phyloP scores from a whole-genome alignment of 768 basidiomycete species.

The Boletellus ananas region DNA sequence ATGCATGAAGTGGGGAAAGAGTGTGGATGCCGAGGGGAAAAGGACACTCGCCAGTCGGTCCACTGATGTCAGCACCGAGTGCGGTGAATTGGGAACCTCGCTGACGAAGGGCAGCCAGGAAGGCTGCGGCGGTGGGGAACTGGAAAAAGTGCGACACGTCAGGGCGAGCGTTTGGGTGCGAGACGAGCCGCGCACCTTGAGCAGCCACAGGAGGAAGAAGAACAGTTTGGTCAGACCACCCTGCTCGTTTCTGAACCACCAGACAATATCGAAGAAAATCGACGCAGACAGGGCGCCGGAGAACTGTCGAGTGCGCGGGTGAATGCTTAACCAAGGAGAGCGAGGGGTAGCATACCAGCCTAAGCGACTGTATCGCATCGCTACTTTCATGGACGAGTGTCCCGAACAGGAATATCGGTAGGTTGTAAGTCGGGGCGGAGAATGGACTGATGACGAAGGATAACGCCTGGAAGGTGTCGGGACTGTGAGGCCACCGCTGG shows the following conservation, averaged over 20 bases:
- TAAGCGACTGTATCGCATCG: slow-evolving; percentile 62
- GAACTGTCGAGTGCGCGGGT: slow-evolving; percentile 43
- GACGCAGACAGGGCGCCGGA: slow-evolving; percentile 60
- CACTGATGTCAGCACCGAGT: slow-evolving; percentile 46
- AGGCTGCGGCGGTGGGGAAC: slow-evolving; percentile 59
- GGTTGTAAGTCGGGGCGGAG: slow-evolving; percentile 64
- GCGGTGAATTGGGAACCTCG: slow-evolving; percentile 54
- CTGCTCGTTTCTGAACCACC: slow-evolving; percentile 57
- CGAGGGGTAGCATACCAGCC: slow-evolving; percentile 41
- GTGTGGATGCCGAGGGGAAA: too few species aligned
- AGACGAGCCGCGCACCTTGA: slow-evolving; percentile 44
- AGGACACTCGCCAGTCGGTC: slow-evolving; percentile 51
- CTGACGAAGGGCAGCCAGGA: slow-evolving; percentile 50
- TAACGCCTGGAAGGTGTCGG: slow-evolving; percentile 41
- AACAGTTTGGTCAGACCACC: slow-evolving; percentile 53
- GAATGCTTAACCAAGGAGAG: not conserved
- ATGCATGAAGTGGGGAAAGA: too few species aligned
- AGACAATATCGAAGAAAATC: slow-evolving; percentile 64
- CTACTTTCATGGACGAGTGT: slow-evolving; percentile 64
- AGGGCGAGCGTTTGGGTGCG: not conserved
- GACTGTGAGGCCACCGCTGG: not conserved
- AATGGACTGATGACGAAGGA: slow-evolving; percentile 58
- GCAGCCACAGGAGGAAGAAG: slow-evolving; percentile 49
- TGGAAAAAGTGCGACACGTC: slow-evolving; percentile 18
- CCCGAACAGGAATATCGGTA: slow-evolving; percentile 82